These are phyloP conservation scores for Nakaseomyces uthaithaninus DNA, from an alignment of 1,139 yeast species.

Conservation along the genomic window DNA sequence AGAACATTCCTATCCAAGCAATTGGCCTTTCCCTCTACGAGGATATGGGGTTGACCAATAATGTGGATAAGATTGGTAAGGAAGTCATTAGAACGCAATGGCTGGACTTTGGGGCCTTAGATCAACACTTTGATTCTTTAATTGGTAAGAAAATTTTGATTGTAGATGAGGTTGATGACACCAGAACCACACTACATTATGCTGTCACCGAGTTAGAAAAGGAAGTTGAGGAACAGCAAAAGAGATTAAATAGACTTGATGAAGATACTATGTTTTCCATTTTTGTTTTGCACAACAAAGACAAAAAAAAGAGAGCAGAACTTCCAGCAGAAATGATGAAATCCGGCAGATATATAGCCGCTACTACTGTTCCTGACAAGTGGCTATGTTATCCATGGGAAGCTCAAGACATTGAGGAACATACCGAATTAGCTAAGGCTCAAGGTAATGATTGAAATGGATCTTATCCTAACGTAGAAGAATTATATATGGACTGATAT, in stretches of 20 bases:
- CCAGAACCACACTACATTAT: conserved; percentile 89
- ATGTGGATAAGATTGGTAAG: conserved; percentile 63
- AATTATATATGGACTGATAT: no score
- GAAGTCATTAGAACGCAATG: conserved; percentile 92
- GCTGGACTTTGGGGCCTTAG: conserved; percentile 67
- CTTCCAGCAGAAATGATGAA: conserved; percentile 41
- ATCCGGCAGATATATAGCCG: conserved; percentile 44
- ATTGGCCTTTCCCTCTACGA: conserved; percentile 86
- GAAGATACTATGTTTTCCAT: conserved; percentile 45
- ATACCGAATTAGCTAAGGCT: conserved; percentile 60
- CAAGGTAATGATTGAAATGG: conserved; percentile 48
- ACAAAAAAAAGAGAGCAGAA: conserved; percentile 48
- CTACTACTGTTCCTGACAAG: conserved; percentile 45
- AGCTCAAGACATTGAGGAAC: conserved; percentile 72
- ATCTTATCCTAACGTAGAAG: not conserved
- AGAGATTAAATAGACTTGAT: conserved; percentile 30
- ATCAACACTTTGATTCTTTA: conserved; percentile 50
- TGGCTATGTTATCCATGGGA: conserved; percentile 68
- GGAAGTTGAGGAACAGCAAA: conserved; percentile 56
- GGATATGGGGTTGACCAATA: conserved; percentile 54
- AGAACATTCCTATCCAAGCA: conserved; percentile 89
- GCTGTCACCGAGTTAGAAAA: conserved; percentile 81
- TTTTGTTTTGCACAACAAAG: conserved; percentile 53
- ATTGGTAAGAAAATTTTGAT: conserved; percentile 77
- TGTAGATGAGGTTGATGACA: conserved; percentile 93